A percentile compares a stretch with the other conserved stretches of the same genome.
phyloP scores from a whole-genome alignment of 2,329 filamentous ascomycete genomes.

The Hypoxylon sp. region DNA sequence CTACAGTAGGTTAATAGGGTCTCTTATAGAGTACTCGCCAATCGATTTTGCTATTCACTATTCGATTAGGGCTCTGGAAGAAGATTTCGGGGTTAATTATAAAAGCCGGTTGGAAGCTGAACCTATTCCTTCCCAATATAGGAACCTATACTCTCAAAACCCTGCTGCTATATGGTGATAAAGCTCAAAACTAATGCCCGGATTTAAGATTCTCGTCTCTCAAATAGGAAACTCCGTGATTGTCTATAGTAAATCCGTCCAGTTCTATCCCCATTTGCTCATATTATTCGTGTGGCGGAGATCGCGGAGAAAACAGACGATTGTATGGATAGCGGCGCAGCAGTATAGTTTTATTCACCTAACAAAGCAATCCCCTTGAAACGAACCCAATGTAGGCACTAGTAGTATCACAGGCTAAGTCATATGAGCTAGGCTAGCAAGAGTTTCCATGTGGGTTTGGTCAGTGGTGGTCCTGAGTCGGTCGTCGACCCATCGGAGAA shows the following conservation, averaged over 20 bases:
- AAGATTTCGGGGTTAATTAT: neutral
- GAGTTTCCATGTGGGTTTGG: neutral
- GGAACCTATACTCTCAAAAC: neutral
- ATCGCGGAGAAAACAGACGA: neutral
- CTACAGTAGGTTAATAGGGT: neutral
- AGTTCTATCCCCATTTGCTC: neutral
- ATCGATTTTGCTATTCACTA: neutral
- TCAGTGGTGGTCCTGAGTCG: neutral
- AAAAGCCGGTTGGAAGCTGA: neutral
- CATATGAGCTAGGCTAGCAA: neutral
- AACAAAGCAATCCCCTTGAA: neutral
- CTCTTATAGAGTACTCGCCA: neutral
- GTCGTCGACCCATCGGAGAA: conserved; percentile 21
- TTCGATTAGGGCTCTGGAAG: neutral
- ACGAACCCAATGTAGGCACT: too few species aligned
- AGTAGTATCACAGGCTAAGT: neutral
- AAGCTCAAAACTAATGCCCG: neutral
- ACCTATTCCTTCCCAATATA: neutral
- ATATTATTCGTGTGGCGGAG: neutral
- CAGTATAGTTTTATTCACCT: neutral
- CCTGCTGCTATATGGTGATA: neutral
- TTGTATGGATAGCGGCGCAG: neutral
- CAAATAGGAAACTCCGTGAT: neutral
- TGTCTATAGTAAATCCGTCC: neutral
- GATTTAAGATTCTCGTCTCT: neutral